Evolutionary conservation across 1,284 basidiomycete species (phyloP).

Genomic region (Ceratobasidium sp.): DNA sequence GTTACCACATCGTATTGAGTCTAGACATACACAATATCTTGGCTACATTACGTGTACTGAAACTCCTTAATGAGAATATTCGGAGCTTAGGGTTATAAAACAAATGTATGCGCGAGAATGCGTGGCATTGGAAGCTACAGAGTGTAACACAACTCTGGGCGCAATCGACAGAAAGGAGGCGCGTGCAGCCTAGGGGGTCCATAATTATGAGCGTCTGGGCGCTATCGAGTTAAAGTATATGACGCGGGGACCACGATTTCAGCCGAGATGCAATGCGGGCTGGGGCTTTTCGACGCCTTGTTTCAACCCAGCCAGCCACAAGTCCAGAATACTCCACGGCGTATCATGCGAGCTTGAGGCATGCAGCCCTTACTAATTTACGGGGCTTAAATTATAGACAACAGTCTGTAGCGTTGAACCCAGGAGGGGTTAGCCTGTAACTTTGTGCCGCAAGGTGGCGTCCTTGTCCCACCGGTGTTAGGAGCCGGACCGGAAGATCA

Average conservation of each 20-base stretch:
- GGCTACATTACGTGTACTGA: neutral
- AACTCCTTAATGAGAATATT: constrained; percentile 1
- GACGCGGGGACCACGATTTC: too few relatives aligned
- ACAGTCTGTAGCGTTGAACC: neutral
- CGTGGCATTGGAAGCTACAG: too few relatives aligned
- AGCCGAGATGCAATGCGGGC: neutral
- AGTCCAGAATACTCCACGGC: neutral
- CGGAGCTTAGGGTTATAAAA: neutral
- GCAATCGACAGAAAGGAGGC: too few relatives aligned
- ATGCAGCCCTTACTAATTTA: neutral
- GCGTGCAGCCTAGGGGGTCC: too few relatives aligned
- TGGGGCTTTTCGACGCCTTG: neutral
- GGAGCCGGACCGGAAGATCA: constrained; percentile 13
- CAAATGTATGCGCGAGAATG: constrained; percentile 3
- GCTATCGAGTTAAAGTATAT: too few relatives aligned
- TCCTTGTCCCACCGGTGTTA: constrained; percentile 1
- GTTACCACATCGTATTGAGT: neutral
- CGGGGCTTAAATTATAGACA: neutral
- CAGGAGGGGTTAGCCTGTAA: constrained; percentile 36
- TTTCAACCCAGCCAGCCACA: neutral
- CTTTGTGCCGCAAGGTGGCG: constrained; percentile 43
- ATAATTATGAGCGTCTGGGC: too few relatives aligned
- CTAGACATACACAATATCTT: neutral
- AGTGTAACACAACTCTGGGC: too few relatives aligned
- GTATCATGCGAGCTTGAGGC: neutral